Conservation (phyloP, 257 asterid genomes). For the Lantana camara region DNA sequence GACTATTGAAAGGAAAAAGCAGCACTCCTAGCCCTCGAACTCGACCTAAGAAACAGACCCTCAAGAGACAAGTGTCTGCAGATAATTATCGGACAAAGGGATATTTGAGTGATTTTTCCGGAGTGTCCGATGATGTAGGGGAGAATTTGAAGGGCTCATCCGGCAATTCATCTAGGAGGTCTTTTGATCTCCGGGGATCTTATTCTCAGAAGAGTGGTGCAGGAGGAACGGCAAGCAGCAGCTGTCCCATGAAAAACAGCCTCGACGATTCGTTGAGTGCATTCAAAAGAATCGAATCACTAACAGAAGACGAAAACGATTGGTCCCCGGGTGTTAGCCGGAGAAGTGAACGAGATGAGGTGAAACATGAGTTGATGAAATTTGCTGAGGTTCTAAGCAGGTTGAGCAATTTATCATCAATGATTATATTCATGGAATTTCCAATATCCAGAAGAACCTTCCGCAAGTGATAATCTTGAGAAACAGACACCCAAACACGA, state of each 20-base stretch:
- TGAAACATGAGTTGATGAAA: constrained; percentile 52
- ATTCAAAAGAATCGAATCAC: constrained; percentile 34
- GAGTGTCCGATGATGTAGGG: background rate
- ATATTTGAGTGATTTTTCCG: constrained; percentile 38
- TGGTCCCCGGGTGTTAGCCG: constrained; percentile 19
- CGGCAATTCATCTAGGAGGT: constrained; percentile 45
- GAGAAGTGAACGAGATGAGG: constrained; percentile 26
- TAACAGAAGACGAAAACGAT: constrained; percentile 29
- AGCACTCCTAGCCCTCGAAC: constrained; percentile 23
- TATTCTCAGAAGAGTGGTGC: constrained; percentile 34
- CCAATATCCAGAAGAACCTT: constrained; percentile 29
- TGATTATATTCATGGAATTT: too few species aligned
- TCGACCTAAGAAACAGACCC: too few species aligned
- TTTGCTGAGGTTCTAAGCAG: constrained; percentile 68
- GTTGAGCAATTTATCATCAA: too few species aligned
- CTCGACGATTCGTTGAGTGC: constrained; percentile 36
- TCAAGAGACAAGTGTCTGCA: constrained; percentile 29
- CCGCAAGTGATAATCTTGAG: background rate
- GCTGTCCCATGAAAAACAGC: constrained; percentile 32
- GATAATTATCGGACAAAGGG: constrained; percentile 34
- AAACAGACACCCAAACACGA: too few species aligned
- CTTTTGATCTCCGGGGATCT: constrained; percentile 52
- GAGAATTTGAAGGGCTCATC: constrained; percentile 44
- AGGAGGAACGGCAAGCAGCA: constrained; percentile 36
- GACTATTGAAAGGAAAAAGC: constrained; percentile 53